phyloP scores from a whole-genome alignment of 192 early-diverging fungal genomes.

The Backusella australiensis region DNA sequence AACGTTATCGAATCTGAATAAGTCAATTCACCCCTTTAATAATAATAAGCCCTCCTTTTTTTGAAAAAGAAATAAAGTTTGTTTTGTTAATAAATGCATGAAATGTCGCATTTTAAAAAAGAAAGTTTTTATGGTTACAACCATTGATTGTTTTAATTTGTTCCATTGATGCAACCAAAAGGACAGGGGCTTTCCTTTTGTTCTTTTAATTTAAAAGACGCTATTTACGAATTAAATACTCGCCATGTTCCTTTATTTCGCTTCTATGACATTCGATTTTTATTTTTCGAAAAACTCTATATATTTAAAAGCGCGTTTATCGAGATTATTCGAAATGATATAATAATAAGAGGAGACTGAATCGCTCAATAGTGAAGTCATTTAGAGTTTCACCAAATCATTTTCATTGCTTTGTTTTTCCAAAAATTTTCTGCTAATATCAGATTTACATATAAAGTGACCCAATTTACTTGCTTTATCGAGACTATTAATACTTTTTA shows the following conservation, averaged over 20 bases:
- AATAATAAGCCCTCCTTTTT: not conserved
- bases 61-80: not conserved
- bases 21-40: conserved; percentile 14
- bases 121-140: not conserved
- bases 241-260: not conserved
- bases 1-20: conserved; percentile 46
- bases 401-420: not conserved
- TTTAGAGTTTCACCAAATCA: not conserved
- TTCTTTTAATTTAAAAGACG: not conserved
- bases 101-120: not conserved
- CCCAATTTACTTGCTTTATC: not conserved
- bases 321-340: not conserved
- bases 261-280: not conserved
- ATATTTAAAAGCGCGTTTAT: not conserved
- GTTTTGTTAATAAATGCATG: not conserved
- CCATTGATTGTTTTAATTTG: too few species aligned
- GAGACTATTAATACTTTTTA: too few species aligned
- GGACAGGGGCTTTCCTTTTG: not conserved
- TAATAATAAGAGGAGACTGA: not conserved
- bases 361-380: not conserved
- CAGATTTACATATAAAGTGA: not conserved
- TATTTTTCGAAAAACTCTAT: not conserved
- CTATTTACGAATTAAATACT: not conserved
- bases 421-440: not conserved
- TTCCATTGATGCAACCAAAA: not conserved